Evolutionary conservation across 2,329 filamentous ascomycete genomes (phyloP), one percentile per base, ranked within the genome.

Genomic region (Coleophoma cylindrospora): DNA sequence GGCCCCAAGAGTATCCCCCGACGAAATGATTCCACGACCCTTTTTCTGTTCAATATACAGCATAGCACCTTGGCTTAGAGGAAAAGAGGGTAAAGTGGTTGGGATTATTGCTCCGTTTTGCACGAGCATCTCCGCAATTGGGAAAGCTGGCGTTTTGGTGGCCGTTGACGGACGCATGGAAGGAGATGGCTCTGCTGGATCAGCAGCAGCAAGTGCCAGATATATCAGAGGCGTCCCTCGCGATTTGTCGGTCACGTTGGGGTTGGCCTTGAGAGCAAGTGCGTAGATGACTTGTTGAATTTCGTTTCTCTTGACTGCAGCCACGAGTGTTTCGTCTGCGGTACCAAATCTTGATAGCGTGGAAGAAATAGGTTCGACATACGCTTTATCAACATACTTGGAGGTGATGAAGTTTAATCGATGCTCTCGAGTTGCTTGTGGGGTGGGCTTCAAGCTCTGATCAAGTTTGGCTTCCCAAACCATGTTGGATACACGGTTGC

Each of bases 41-140:
- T 78, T 73, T 66, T 84, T 96, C 70, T 91, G 84, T 57, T 95
- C 91, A 44, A 97, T 74, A 61, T 96, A 99, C 34, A 87, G 69
- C 62, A 88, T 85, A 2, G 94, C 92, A 43, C 85, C 86, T 10
- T 81, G 76, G 53, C 89, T 91, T 11, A 99, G 77, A 1, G 91
- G 90, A 57, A 97, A 91, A 0, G 89, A 86, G 1, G 91, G 89
- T 53, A 87, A 75, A 2, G 82, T 74, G 1, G 74, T 65, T 0
- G 94, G 92, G 34, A 97, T 86, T 54, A 96, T 87, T 3, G 91
- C 91, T 14, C 94, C 94, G 63, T 99, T 97, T 61, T 97, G 95
- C 13, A 95, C 75, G 13, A 99, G 77, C 52, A 99, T 73, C 67
- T 99, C 94, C 13, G 94, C 94, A 40, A 97, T 77, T 0, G 94